These are phyloP conservation scores for Vachellia collinsii DNA, from an alignment of 306 rosid species.

Conservation along the genomic window DNA sequence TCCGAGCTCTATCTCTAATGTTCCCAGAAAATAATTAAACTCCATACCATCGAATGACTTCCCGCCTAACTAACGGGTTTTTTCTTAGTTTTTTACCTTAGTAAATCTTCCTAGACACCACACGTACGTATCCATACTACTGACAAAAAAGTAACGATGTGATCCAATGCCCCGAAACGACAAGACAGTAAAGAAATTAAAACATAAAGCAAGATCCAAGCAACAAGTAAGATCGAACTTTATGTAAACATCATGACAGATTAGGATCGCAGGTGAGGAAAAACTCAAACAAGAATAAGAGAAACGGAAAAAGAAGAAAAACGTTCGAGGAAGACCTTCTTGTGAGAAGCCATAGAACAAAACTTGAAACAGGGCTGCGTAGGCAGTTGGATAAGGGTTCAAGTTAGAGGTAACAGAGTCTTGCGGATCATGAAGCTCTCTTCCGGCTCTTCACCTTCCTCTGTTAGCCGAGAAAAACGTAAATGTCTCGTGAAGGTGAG, in stretches of 20 bases:
- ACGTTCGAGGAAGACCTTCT: constrained; percentile 37
- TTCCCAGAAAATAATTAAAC: not conserved
- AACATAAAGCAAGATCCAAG: not conserved
- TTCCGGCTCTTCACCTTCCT: not conserved
- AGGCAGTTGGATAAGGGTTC: constrained; percentile 40
- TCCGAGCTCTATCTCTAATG: too few species aligned
- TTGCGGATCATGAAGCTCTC: not conserved
- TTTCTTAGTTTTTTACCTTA: not conserved
- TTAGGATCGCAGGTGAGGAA: constrained; percentile 2
- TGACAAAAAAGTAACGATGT: not conserved
- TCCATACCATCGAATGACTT: not conserved
- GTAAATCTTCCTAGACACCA: not conserved
- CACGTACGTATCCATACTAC: not conserved
- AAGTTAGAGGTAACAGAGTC: constrained; percentile 33
- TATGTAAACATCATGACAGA: not conserved
- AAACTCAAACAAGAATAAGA: not conserved
- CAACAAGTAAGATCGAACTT: not conserved
- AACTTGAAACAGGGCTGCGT: constrained; percentile 3
- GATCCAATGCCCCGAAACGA: not conserved
- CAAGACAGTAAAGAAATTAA: not conserved
- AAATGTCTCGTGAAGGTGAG: constrained; percentile 35
- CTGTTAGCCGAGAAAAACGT: not conserved
- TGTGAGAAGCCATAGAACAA: constrained; percentile 49
- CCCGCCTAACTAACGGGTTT: not conserved
- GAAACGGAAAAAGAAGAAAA: not conserved